Base-by-base conservation (phyloP, 257 asterid species). In the Eucommia ulmoides region DNA sequence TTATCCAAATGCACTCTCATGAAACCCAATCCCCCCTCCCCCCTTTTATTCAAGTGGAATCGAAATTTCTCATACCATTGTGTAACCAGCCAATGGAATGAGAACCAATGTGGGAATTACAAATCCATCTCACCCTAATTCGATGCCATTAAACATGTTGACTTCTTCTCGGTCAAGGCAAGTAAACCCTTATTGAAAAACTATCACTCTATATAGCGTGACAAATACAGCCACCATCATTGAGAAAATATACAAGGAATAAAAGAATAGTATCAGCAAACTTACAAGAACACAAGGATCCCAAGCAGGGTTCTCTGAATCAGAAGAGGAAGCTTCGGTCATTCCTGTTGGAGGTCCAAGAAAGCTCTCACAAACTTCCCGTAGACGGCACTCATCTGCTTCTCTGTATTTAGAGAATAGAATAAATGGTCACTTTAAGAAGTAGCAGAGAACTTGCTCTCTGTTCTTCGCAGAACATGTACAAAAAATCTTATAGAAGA, bases 291-390 rank as follows among this genome's bases (percentile, higher is more conserved):
- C 64, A 52, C 41, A 77, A 22, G 95, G 83, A 44, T 83, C 94
- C 98, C 98, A 91, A n/a, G 75, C 68, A 18, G 73, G 74, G 41
- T 68, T 62, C 64, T 63, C 74, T 2, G 45, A 45, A 47, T 69
- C 69, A 41, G 73, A 62, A 1, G 77, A 54, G 22, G 75, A 58
- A 41, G 74, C 53, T 66, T 72, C 87, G 19, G 65, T 63, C 91
- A 86, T 86, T 55, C 99, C 96, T 20, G 69, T 62, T 2, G 99
- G 99, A 62, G 99, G 99, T 49, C 96, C 99, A 55, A 91, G 93
- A 72, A 86, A 91, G 71, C 72, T 83, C 75, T 86, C 96, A 44
- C 99, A 91, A 61, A 91, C 83, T 74, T 91, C 99, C 52, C 96
- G 74, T 64, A 91, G 50, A 21, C 99, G 94, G 51, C 80, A 73